These are phyloP conservation scores for Exophiala dermatitidis DNA, from an alignment of 2,329 filamentous ascomycete genomes.

Conservation along the genomic window DNA sequence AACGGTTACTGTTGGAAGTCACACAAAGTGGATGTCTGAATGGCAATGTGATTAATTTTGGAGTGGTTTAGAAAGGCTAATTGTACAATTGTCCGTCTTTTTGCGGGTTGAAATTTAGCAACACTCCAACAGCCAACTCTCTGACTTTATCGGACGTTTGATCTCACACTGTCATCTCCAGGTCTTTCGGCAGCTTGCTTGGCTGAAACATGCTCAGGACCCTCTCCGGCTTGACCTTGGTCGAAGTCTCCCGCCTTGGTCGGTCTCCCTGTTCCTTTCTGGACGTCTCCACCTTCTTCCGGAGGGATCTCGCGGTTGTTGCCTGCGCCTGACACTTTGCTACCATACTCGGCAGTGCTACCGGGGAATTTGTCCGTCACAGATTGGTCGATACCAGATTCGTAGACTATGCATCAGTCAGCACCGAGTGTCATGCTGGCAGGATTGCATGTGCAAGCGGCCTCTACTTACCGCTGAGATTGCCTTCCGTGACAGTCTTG, in stretches of 20 bases:
- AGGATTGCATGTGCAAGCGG: not conserved
- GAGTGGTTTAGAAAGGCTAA: too few species aligned
- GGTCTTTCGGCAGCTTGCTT: slow-evolving; percentile 10
- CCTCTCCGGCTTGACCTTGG: slow-evolving; percentile 23
- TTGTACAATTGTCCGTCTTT: slow-evolving; percentile 4
- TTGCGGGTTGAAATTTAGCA: not conserved
- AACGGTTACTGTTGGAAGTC: not conserved
- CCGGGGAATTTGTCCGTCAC: slow-evolving; percentile 36
- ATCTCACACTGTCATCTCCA: slow-evolving; percentile 23
- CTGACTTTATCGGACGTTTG: slow-evolving; percentile 14
- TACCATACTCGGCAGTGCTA: slow-evolving; percentile 35
- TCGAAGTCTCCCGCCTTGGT: slow-evolving; percentile 34
- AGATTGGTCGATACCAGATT: slow-evolving; percentile 38
- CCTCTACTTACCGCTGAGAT: slow-evolving; percentile 34
- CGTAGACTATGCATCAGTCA: slow-evolving; percentile 16
- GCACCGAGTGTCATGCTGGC: not conserved
- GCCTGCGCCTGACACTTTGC: slow-evolving; percentile 31
- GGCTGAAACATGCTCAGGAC: slow-evolving; percentile 21
- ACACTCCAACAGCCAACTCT: not conserved
- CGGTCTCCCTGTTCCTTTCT: slow-evolving; percentile 28
- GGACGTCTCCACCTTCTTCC: slow-evolving; percentile 35
- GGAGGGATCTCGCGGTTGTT: slow-evolving; percentile 36
- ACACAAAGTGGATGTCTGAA: not conserved
- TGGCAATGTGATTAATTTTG: too few species aligned
- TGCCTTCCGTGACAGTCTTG: slow-evolving; percentile 28